A percentile compares a stretch with the other conserved stretches of the same genome.
Evolutionary conservation across 2,329 filamentous ascomycete genomes (phyloP).

Genomic region (Grosmannia penicillata): DNA sequence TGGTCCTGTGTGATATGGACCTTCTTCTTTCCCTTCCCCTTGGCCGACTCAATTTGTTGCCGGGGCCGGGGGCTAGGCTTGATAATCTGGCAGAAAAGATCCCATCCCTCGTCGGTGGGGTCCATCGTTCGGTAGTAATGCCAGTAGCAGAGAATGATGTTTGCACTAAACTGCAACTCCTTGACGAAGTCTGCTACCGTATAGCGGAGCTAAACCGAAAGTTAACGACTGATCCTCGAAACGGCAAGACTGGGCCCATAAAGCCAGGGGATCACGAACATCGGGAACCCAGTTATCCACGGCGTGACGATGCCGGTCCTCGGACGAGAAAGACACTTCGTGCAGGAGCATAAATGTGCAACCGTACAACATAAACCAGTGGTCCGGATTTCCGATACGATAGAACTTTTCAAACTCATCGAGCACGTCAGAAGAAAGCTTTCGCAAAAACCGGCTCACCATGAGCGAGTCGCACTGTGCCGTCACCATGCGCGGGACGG

Average conservation of each 20-base stretch:
- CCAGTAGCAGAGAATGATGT: conserved; percentile 32
- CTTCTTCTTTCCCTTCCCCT: conserved; percentile 14
- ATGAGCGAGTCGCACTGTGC: conserved; percentile 30
- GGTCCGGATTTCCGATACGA: conserved; percentile 16
- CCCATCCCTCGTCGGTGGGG: conserved; percentile 16
- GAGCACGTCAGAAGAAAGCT: conserved; percentile 19
- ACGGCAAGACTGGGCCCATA: neutral
- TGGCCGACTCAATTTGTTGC: conserved; percentile 12
- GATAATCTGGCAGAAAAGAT: conserved; percentile 11
- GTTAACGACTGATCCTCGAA: neutral
- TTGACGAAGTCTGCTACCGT: conserved; percentile 25
- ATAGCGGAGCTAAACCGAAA: conserved; percentile 17
- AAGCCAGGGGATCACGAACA: neutral
- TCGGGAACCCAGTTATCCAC: conserved; percentile 17
- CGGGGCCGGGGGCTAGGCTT: conserved; percentile 1
- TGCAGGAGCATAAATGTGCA: conserved; percentile 27
- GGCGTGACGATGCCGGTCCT: conserved; percentile 28
- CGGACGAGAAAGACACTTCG: conserved; percentile 23
- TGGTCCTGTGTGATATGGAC: conserved; percentile 15
- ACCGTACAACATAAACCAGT: conserved; percentile 23
- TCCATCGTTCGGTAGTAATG: conserved; percentile 29
- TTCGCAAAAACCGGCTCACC: conserved; percentile 19
- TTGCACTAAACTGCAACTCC: conserved; percentile 28
- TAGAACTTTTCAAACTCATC: conserved; percentile 20
- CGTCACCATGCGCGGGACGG: conserved; percentile 27